These are phyloP conservation scores for Chalaropsis ovoidea DNA, from an alignment of 2,329 filamentous ascomycete species.

Conservation along the genomic window DNA sequence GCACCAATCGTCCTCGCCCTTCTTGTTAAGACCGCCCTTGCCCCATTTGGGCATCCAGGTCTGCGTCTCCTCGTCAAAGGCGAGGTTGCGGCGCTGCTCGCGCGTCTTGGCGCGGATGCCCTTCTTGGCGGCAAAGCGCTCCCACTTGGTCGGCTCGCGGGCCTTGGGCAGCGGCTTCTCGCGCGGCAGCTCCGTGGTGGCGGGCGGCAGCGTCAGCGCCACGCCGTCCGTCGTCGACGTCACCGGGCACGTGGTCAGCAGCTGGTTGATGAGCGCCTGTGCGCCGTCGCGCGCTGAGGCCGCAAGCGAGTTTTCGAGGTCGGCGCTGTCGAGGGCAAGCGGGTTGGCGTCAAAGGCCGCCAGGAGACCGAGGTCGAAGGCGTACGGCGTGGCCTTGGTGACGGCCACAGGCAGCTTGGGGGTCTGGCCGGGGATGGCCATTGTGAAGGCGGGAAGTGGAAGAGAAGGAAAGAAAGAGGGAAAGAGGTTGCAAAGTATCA, in stretches of 20 bases:
- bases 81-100: constrained; percentile 62
- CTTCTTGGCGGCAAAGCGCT: constrained; percentile 92
- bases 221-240: constrained; percentile 59
- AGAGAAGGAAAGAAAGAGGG: constrained; percentile 4
- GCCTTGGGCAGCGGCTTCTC: constrained; percentile 81
- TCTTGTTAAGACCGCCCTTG: constrained; percentile 82
- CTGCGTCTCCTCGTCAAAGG: constrained; percentile 72
- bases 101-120: constrained; percentile 84
- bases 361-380: constrained; percentile 83
- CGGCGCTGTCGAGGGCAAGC: constrained; percentile 44
- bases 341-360: constrained; percentile 83
- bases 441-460: constrained; percentile 26
- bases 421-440: constrained; percentile 34
- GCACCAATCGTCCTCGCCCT: constrained; percentile 72
- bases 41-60: constrained; percentile 95
- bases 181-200: constrained; percentile 64
- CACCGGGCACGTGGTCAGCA: constrained; percentile 79
- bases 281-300: constrained; percentile 76
- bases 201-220: constrained; percentile 63
- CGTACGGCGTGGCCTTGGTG: constrained; percentile 79
- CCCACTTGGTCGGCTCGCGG: constrained; percentile 85
- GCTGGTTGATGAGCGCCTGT: constrained; percentile 86
- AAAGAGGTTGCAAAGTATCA: neutral
- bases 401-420: constrained; percentile 54
- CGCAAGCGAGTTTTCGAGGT: constrained; percentile 58